Evolutionary conservation across 31 red algal genomes (phyloP).

Genomic region (Bonnemaisonia californica): DNA sequence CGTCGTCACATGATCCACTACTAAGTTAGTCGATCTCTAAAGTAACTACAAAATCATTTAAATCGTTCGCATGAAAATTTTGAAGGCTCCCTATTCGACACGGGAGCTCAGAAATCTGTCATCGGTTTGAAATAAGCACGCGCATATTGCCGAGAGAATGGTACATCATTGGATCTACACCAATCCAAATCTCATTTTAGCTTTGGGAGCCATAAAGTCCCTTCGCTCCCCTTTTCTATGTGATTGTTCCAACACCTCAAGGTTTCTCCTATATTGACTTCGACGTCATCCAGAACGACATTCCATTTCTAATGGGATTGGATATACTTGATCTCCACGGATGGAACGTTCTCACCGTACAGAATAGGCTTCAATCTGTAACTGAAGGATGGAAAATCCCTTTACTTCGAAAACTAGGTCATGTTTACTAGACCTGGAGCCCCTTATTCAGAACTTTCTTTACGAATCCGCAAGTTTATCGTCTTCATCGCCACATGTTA

Average conservation of each 20-base stretch:
- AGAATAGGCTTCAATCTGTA: background rate
- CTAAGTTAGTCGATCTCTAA: too few relatives aligned
- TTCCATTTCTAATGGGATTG: constrained; percentile 6
- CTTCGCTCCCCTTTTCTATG: background rate
- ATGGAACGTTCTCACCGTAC: background rate
- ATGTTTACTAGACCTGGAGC: background rate
- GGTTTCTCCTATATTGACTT: background rate
- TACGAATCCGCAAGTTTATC: background rate
- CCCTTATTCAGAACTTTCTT: background rate
- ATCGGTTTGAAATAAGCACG: constrained; percentile 22
- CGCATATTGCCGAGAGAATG: constrained; percentile 2
- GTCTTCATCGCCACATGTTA: constrained; percentile 5
- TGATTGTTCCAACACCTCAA: constrained; percentile 4
- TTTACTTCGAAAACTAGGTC: background rate
- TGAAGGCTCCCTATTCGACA: constrained; percentile 5
- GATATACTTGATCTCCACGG: background rate
- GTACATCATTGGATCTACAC: background rate
- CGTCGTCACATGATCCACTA: too few relatives aligned
- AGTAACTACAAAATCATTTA: too few relatives aligned
- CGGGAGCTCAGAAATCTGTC: constrained; percentile 37
- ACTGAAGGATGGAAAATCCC: background rate
- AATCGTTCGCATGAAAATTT: too few relatives aligned
- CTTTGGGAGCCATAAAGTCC: background rate
- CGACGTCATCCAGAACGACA: background rate
- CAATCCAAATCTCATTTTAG: background rate